phyloP scores from a whole-genome alignment of 2,329 filamentous ascomycete species.

The Fusarium nygamai region DNA sequence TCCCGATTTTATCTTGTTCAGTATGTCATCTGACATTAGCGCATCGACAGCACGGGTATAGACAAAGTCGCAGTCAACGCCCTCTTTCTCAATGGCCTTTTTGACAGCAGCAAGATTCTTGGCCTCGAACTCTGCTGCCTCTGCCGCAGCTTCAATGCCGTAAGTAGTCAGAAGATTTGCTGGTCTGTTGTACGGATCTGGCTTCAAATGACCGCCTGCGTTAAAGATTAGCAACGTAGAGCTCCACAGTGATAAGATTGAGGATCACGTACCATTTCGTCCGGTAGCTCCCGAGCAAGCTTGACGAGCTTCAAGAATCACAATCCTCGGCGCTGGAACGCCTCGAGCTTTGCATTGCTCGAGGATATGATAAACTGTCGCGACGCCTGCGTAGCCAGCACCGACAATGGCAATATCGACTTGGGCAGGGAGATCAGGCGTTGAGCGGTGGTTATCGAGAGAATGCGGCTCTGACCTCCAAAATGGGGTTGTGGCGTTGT shows the following conservation, averaged over 20 bases:
- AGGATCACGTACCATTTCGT: neutral
- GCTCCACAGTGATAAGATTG: accelerated
- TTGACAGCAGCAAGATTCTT: neutral
- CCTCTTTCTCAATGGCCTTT: neutral
- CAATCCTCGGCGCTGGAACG: neutral
- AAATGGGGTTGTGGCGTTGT: neutral
- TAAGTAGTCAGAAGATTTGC: neutral
- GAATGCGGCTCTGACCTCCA: neutral
- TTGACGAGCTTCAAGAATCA: conserved; percentile 2
- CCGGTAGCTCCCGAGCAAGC: neutral
- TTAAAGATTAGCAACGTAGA: accelerated
- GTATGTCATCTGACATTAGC: neutral
- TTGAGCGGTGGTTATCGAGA: neutral
- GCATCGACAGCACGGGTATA: neutral
- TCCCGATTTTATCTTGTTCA: neutral
- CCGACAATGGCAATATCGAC: neutral
- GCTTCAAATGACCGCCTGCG: neutral
- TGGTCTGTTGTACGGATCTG: neutral
- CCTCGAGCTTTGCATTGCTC: neutral
- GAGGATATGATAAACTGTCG: neutral
- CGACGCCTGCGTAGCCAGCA: neutral
- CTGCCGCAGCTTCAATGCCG: neutral
- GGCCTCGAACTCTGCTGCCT: neutral
- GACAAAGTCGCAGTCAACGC: neutral
- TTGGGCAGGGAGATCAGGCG: neutral